Base-by-base conservation (phyloP, 2,329 filamentous ascomycete species). In the Blumeria hordei region DNA sequence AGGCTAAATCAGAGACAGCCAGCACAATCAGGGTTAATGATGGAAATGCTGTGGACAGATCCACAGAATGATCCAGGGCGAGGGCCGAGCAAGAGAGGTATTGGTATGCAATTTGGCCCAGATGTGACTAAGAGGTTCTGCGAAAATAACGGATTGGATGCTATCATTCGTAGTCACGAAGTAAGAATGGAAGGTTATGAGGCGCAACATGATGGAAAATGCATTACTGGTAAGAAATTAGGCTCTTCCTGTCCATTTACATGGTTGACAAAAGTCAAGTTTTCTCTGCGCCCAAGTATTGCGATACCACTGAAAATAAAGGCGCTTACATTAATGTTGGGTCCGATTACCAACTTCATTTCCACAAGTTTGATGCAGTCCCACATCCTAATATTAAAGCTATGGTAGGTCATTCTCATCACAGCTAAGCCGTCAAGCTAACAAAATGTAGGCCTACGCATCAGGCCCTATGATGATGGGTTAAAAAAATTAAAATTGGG, bases 21-120 rank as follows among this genome's bases (percentile, higher is more conserved):
- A 2, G 92, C 92, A 35, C 92, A 98, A 68, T 72, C 84, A 52
- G 92, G 92, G 12, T 71, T 98, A 63, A 98, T 98, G 92, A 98
- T 98, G 92, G 92, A 98, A 70, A 98, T 98, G 92, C 77, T 98
- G 50, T 98, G 92, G 92, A 96, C 92, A 0, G 92, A 98, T 66
- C 92, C 92, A 2, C 92, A 98, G 67, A 76, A 84, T 0, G 75
- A 80, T 62, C 81, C 84, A 33, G 92, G 92, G 54, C 81, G 92
- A 61, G 87, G 88, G 8, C 92, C 92, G 47, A 94, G 88, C 73
- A 98, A 98, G 74, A 80, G 92, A 66, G 92, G 92, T 61, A 90
- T 98, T 18, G 92, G 92, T 54, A 77, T 96, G 70, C 88, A 96
- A 67, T 98, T 98, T 63, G 92, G 92, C 0, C 92, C 92, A 0